Percentiles rank a stretch among this genome's conserved stretches.
phyloP scores from a whole-genome alignment of 768 basidiomycete genomes.

The Leucosporidium scottii region DNA sequence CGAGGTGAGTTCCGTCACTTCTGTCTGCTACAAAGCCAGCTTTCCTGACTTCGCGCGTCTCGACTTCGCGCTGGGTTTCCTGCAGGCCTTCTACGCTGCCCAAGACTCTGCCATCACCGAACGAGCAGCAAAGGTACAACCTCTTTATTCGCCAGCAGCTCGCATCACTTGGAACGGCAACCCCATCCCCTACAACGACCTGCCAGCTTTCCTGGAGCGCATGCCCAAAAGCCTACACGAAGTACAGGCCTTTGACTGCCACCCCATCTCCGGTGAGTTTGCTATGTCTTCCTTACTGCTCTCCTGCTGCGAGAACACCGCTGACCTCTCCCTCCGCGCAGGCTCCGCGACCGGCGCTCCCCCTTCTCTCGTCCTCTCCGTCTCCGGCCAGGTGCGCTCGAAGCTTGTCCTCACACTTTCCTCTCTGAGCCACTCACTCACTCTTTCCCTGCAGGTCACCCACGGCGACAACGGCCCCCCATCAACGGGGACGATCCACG shows the following conservation, averaged over 20 bases:
- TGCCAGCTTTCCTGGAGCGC: constrained; percentile 17
- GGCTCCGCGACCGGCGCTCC: constrained; percentile 11
- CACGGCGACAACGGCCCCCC: constrained; percentile 25
- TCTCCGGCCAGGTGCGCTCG: constrained; percentile 19
- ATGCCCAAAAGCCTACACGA: constrained; percentile 23
- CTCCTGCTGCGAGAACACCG: background rate
- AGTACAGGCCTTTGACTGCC: constrained; percentile 30
- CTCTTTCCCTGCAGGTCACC: constrained; percentile 7
- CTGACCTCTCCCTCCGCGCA: background rate
- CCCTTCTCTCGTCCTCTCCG: constrained; percentile 27
- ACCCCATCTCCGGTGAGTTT: constrained; percentile 26
- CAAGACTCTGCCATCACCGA: constrained; percentile 6
- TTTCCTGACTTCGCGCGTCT: too few relatives aligned
- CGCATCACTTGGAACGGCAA: constrained; percentile 32
- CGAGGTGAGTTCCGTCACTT: background rate
- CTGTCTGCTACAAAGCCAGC: too few relatives aligned
- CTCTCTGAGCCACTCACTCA: background rate
- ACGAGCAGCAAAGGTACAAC: background rate
- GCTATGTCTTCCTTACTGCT: background rate
- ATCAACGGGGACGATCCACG: constrained; percentile 8
- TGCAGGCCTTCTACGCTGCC: constrained; percentile 5
- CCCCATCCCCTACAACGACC: constrained; percentile 18
- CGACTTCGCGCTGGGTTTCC: too few relatives aligned
- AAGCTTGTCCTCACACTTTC: too few relatives aligned
- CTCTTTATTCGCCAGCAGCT: constrained; percentile 18